Conservation (phyloP, 202 grass and related monocot species). For the Elaeis oleifera region DNA sequence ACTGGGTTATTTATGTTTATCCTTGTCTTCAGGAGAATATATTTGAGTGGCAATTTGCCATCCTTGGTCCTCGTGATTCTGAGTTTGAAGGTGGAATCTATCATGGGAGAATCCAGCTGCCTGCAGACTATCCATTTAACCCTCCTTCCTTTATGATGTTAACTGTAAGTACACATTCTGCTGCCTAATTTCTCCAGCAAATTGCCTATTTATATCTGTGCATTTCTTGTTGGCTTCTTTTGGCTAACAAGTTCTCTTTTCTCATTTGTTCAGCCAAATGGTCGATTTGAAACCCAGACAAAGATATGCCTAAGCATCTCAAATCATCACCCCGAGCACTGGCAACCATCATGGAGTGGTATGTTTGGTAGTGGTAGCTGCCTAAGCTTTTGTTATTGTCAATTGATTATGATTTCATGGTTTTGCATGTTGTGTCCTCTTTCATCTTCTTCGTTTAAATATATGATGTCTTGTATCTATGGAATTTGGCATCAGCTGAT, state of each 20-base stretch:
- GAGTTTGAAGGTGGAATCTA: conserved; percentile 19
- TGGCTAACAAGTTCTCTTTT: neutral
- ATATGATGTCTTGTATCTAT: too few species aligned
- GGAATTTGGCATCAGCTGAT: too few species aligned
- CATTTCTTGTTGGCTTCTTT: neutral
- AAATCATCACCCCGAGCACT: conserved; percentile 22
- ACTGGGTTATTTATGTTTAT: too few species aligned
- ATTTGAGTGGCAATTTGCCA: conserved; percentile 15
- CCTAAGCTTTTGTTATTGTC: too few species aligned
- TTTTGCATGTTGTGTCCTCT: too few species aligned
- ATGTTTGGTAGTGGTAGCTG: neutral
- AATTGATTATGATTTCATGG: too few species aligned
- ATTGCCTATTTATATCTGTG: too few species aligned
- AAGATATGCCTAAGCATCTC: conserved; percentile 22
- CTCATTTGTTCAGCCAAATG: conserved; percentile 7
- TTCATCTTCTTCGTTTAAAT: too few species aligned
- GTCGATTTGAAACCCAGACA: conserved; percentile 12
- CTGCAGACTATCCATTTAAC: conserved; percentile 12
- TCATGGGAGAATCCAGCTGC: conserved; percentile 17
- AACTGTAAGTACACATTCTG: neutral
- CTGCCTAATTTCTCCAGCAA: too few species aligned
- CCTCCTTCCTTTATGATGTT: conserved; percentile 19
- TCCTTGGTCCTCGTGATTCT: conserved; percentile 4
- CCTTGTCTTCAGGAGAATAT: conserved; percentile 9
- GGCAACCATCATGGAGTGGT: conserved; percentile 27